Conservation (phyloP, 371 early-diverging fungal genomes). For the Coelomomyces lativittatus region DNA sequence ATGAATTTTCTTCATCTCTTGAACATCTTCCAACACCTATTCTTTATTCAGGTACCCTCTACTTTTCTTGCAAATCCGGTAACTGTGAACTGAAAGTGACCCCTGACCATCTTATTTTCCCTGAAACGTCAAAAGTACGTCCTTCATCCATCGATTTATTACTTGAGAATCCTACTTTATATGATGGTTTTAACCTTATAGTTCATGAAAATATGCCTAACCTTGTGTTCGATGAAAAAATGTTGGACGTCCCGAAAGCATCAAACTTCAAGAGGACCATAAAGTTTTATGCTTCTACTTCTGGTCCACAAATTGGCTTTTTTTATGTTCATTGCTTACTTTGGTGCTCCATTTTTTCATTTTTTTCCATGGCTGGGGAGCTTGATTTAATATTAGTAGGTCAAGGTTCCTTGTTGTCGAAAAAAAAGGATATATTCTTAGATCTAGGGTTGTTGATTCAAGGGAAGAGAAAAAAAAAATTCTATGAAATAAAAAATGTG, state of each 20-base stretch:
- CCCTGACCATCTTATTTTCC: not conserved
- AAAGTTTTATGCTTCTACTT: not conserved
- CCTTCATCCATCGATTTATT: not conserved
- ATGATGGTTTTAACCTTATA: not conserved
- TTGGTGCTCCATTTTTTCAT: no score
- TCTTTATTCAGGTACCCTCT: not conserved
- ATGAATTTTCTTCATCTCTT: not conserved
- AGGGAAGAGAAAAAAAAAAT: no score
- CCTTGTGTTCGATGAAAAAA: not conserved
- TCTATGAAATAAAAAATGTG: no score
- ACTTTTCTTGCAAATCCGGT: not conserved
- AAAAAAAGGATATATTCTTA: no score
- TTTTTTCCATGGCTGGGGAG: no score
- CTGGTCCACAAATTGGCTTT: no score
- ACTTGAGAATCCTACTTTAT: not conserved
- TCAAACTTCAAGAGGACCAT: not conserved
- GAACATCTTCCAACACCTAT: not conserved
- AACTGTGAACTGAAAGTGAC: not conserved
- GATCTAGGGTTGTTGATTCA: no score
- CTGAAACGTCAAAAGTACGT: not conserved
- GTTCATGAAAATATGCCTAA: not conserved
- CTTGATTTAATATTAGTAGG: no score
- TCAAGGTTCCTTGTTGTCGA: no score
- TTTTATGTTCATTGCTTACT: no score
- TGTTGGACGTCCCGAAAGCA: not conserved